phyloP scores from a whole-genome alignment of 768 basidiomycete genomes.

The Termitomyces sp. region DNA sequence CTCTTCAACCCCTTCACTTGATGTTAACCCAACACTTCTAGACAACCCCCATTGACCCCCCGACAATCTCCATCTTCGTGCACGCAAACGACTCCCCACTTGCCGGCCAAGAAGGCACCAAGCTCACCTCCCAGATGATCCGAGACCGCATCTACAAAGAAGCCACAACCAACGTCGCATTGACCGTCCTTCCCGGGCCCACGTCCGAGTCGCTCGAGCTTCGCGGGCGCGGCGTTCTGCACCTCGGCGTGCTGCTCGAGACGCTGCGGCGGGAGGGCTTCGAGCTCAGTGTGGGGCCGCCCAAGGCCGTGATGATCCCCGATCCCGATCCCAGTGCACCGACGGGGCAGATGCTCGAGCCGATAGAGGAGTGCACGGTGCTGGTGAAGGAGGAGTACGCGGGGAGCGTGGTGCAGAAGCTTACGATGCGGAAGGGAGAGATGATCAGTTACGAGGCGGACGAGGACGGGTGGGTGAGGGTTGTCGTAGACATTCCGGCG shows the following conservation, averaged over 20 bases:
- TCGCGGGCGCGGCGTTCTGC: constrained; percentile 45
- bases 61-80: constrained; percentile 45
- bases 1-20: background rate
- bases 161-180: constrained; percentile 48
- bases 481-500: constrained; percentile 47
- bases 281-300: constrained; percentile 43
- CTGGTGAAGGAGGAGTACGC: constrained; percentile 46
- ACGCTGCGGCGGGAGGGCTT: constrained; percentile 47
- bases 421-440: constrained; percentile 47
- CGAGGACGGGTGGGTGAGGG: constrained; percentile 44
- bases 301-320: constrained; percentile 47
- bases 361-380: constrained; percentile 44
- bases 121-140: constrained; percentile 47
- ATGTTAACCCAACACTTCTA: background rate
- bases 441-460: constrained; percentile 44
- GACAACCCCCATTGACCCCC: constrained; percentile 48
- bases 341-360: constrained; percentile 37
- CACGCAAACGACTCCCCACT: constrained; percentile 47
- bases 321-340: constrained; percentile 29
- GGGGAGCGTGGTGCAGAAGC: constrained; percentile 44
- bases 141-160: constrained; percentile 47
- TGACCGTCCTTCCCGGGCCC: constrained; percentile 46
- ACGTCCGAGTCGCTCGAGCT: constrained; percentile 48
- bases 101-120: constrained; percentile 42
- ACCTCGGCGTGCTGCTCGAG: constrained; percentile 49